Percentiles rank a stretch among this genome's conserved stretches.
phyloP scores from a whole-genome alignment of 176 grass and related monocot species.

The Triticum timopheevii region DNA sequence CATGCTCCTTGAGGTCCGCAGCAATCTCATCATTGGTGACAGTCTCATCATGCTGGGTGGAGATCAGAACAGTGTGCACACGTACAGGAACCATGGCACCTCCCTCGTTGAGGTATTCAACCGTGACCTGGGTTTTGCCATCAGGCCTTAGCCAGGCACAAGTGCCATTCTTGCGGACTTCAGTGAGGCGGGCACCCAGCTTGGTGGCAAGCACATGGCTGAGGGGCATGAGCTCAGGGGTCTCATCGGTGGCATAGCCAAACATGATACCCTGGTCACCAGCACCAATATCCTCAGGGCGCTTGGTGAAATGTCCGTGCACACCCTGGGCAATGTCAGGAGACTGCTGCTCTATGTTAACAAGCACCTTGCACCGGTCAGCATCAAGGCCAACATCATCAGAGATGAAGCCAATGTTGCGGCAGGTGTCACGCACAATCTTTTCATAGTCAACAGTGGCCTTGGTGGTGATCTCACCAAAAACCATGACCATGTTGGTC shows the following conservation, averaged over 20 bases:
- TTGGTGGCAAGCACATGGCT: conserved; percentile 74
- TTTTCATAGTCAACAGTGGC: conserved; percentile 84
- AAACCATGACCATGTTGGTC: conserved; percentile 65
- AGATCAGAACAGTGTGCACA: too few relatives aligned
- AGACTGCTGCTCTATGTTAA: conserved; percentile 84
- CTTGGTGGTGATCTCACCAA: conserved; percentile 76
- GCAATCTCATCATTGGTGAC: too few relatives aligned
- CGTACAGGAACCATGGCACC: too few relatives aligned
- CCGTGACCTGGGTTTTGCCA: conserved; percentile 74
- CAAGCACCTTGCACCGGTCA: background rate
- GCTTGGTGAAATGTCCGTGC: conserved; percentile 68
- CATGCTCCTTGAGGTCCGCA: too few relatives aligned
- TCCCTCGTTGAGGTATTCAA: conserved; percentile 52
- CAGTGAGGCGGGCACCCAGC: conserved; percentile 60
- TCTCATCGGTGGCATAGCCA: conserved; percentile 72
- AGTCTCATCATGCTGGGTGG: too few relatives aligned
- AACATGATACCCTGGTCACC: conserved; percentile 82
- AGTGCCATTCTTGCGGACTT: conserved; percentile 69
- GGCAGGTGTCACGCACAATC: conserved; percentile 94
- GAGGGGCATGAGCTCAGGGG: conserved; percentile 70
- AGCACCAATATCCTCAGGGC: conserved; percentile 67
- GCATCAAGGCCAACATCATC: conserved; percentile 71
- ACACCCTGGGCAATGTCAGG: conserved; percentile 78
- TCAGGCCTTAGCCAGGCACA: conserved; percentile 66
- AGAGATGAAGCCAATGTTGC: conserved; percentile 58